Evolutionary conservation across 2,329 filamentous ascomycete genomes (phyloP), one percentile per base, ranked within the genome.

Genomic region (Grosmannia serpens): DNA sequence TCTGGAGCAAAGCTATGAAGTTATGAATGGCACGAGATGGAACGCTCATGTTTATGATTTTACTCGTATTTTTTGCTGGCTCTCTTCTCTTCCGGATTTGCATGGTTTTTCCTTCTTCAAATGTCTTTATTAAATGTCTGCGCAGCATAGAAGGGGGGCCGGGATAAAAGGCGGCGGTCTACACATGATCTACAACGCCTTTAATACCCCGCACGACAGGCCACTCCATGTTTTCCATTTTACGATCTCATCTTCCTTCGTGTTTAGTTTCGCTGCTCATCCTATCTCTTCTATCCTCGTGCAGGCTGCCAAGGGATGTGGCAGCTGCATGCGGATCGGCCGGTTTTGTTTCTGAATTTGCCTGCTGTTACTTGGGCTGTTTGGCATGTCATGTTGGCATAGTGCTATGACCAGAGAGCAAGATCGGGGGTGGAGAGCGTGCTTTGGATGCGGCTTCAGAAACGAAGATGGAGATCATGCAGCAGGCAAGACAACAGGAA

Each of bases 101-200:
- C n/a, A 33, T 52, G 1, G 41, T 44, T 51, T n/a, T 54, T 10
- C 53, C 38, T 58, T 24, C 52, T 53, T 26, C 27, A 35, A 17
- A 4, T 52, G 27, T 31, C 31, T 49, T 20, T 51, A 17, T 49
- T 53, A 56, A 20, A 31, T 55, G 47, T 41, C 29, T 50, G 47
- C 31, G 41, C 29, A 20, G 41, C 26, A 55, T 53, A 49, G 31
- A 33, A 56, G 22, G 27, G 17, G 20, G 31, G n/a, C 29, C 41
- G 20, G 20, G 41, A 9, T 44, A 2, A 31, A 44, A 27, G 51
- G 24, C 38, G 2, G 7, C 41, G 27, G 46, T 38, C 27, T 20
- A 26, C 24, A 50, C 54, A 60, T 15, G 58, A 60, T 58, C 58
- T 58, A 56, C 56, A 53, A 44, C 56, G 53, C 53, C 56, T 58